Evolutionary conservation across 1,284 basidiomycete genomes (phyloP).

Genomic region (Polyporus tsugae): DNA sequence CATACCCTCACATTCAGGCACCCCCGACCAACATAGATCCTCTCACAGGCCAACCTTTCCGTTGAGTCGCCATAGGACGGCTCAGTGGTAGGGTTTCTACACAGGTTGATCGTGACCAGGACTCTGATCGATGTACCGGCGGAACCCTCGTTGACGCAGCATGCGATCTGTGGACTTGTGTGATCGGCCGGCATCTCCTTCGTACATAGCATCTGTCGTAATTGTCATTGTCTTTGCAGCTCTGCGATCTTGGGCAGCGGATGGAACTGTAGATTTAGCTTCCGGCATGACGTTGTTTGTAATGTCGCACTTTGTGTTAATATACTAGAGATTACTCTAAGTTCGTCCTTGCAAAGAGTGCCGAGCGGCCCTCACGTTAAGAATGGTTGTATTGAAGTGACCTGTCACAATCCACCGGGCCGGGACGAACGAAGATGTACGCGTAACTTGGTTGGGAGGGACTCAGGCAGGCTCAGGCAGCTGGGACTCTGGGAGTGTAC

Average conservation of each 20-base stretch:
- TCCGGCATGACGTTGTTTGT: conserved; percentile 17
- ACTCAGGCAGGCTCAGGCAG: no score
- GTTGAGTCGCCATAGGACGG: conserved; percentile 20
- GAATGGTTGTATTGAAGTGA: no score
- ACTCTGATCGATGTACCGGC: conserved; percentile 4
- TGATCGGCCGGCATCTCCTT: background rate
- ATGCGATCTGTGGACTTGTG: conserved; percentile 1
- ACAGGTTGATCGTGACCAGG: conserved; percentile 16
- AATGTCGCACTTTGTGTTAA: conserved; percentile 18
- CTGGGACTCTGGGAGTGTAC: background rate
- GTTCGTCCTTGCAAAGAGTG: background rate
- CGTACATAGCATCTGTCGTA: conserved; percentile 18
- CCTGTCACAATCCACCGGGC: no score
- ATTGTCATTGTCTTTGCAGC: conserved; percentile 8
- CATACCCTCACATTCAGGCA: conserved; percentile 18
- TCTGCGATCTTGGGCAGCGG: conserved; percentile 12
- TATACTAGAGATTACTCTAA: conserved; percentile 8
- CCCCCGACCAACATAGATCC: conserved; percentile 25
- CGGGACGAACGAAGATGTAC: no score
- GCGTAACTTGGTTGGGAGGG: no score
- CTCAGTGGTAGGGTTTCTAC: conserved; percentile 15
- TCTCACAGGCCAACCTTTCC: conserved; percentile 23
- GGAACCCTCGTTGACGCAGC: conserved; percentile 4
- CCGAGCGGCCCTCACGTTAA: no score
- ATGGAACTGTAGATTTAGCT: conserved; percentile 21